Base-by-base conservation (phyloP, 768 basidiomycete genomes). In the Chalciporus pseudorubinellus region DNA sequence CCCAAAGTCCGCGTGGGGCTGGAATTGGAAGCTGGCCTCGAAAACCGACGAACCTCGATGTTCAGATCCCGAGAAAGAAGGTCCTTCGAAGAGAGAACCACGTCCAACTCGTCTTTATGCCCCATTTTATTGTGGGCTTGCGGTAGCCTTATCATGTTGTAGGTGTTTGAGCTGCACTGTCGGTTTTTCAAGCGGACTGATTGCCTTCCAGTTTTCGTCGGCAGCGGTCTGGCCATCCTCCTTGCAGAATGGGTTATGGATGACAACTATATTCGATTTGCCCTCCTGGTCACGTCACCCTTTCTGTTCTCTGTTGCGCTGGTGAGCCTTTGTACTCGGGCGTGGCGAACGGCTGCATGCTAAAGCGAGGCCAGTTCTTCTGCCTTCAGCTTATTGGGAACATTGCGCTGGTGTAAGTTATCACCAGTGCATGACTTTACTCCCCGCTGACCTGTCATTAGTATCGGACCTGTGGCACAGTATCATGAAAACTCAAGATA, bases 401-500 rank as follows among this genome's bases (percentile, higher is more conserved):
- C 46, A 38, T 88, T 14, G 72, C 82, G 4, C 83, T 83, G 69
- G 70, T 77, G 86, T 88, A 65, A 28, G 46, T 56, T 14, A 4
- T 19, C 47, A n/a, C 31, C 50, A 18, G 8, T 28, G n/a, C 28
- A 33, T 8, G 22, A 45, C 52, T 16, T 50, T 22, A 33, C n/a
- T 42, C 3, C 43, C 8, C 42, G 29, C 40, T 55, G 6, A 66
- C n/a, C 19, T 34, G 3, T 34, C 2, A 34, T 16, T 50, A 87
- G 87, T 39, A 56, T 92, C 54, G 91, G 91, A 24, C 92, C 92
- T 9, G 86, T 94, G 20, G 82, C 89, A 2, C 92, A 93, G 57
- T 89, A 83, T 68, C 82, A 88, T 59, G 84, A 92, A 64, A 93
- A 92, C 64, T 91, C 89, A 0, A 81, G 74, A 44, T 94, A 87